phyloP scores from a whole-genome alignment of 1,284 basidiomycete species.

The Ganoderma meredithae region DNA sequence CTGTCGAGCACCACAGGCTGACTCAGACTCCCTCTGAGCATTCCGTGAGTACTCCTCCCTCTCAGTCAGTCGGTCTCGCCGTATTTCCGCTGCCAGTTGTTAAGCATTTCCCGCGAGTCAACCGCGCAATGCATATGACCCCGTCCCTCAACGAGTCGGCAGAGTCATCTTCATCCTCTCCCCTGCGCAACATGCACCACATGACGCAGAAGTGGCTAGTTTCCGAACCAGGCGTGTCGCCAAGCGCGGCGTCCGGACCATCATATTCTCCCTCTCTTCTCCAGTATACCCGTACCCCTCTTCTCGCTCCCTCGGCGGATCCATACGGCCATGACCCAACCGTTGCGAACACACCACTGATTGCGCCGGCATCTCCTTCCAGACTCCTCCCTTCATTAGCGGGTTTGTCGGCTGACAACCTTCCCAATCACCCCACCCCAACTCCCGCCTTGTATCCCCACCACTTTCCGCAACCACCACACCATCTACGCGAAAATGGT shows the following conservation, averaged over 20 bases:
- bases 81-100: slow-evolving; percentile 36
- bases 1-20: slow-evolving; percentile 33
- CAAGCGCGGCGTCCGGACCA: slow-evolving; percentile 27
- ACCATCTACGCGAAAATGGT: slow-evolving; percentile 48
- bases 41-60: slow-evolving; percentile 41
- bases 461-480: slow-evolving; percentile 36
- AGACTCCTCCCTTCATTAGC: slow-evolving; percentile 47
- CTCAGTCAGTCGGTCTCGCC: slow-evolving; percentile 30
- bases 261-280: slow-evolving; percentile 31
- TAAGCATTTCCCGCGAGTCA: slow-evolving; percentile 29
- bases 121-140: slow-evolving; percentile 30
- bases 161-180: slow-evolving; percentile 29
- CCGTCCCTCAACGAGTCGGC: slow-evolving; percentile 32
- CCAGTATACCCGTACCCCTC: slow-evolving; percentile 23
- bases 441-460: slow-evolving; percentile 50
- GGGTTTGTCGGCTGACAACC: slow-evolving; percentile 48
- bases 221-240: slow-evolving; percentile 33
- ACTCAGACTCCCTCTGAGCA: slow-evolving; percentile 31
- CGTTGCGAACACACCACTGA: slow-evolving; percentile 47
- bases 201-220: slow-evolving; percentile 33
- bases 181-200: slow-evolving; percentile 33
- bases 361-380: slow-evolving; percentile 48
- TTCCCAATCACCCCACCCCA: slow-evolving; percentile 39
- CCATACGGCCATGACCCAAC: slow-evolving; percentile 35
- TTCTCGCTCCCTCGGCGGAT: slow-evolving; percentile 35